phyloP scores from a whole-genome alignment of 345 rosid genomes.

The Punica granatum region DNA sequence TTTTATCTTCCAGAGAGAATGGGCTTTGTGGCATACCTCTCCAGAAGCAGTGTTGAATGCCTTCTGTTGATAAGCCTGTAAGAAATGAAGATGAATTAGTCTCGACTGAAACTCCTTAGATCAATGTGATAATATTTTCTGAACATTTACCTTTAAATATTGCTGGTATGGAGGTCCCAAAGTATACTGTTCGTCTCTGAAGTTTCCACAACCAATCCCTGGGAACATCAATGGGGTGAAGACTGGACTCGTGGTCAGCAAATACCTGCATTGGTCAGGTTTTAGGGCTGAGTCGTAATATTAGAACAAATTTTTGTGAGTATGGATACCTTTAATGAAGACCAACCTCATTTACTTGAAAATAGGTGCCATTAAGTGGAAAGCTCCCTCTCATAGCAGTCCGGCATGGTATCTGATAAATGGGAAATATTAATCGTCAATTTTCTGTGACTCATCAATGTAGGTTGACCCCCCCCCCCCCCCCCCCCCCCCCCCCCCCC shows the following conservation, averaged over 20 bases:
- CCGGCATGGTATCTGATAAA: constrained; percentile 78
- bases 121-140: constrained; percentile 1
- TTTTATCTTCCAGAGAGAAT: background rate
- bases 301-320: background rate
- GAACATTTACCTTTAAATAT: constrained; percentile 69
- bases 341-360: constrained; percentile 86
- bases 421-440: background rate
- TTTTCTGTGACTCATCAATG: background rate
- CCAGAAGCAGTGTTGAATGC: constrained; percentile 91
- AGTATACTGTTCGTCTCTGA: constrained; percentile 72
- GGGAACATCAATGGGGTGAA: constrained; percentile 69
- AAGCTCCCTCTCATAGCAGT: constrained; percentile 96
- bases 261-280: constrained; percentile 46
- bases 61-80: constrained; percentile 71
- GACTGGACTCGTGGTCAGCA: constrained; percentile 88
- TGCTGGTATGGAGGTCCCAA: constrained; percentile 84
- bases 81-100: background rate
- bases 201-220: constrained; percentile 76
- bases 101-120: background rate
- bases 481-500: no score
- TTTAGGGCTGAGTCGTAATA: background rate
- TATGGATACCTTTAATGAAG: background rate
- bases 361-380: constrained; percentile 95
- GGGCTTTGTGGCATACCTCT: constrained; percentile 42
- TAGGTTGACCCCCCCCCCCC: no score